Evolutionary conservation across 2,329 filamentous ascomycete genomes (phyloP).

Genomic region (Cercospora nicotianae): DNA sequence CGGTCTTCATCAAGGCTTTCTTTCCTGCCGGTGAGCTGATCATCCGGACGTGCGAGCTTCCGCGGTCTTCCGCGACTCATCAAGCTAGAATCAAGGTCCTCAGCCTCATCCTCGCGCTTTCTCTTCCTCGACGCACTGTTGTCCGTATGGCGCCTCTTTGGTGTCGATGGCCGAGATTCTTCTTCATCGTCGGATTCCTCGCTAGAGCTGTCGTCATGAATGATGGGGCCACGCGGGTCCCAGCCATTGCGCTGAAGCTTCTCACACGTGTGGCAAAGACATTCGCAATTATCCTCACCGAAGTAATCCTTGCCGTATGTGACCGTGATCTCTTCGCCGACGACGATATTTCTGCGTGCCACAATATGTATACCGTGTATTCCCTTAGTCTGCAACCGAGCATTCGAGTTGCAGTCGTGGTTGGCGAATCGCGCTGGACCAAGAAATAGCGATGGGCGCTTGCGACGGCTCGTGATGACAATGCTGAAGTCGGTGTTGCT

Average conservation of each 20-base stretch:
- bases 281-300: constrained; percentile 91
- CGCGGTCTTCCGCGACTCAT: constrained; percentile 24
- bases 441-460: constrained; percentile 87
- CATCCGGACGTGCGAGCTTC: constrained; percentile 25
- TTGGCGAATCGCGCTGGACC: constrained; percentile 96
- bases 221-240: constrained; percentile 52
- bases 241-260: constrained; percentile 75
- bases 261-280: constrained; percentile 87
- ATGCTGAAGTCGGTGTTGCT: constrained; percentile 95
- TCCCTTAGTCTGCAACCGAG: constrained; percentile 78
- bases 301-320: constrained; percentile 97
- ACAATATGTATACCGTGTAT: constrained; percentile 88
- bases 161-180: constrained; percentile 28
- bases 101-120: constrained; percentile 25
- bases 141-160: constrained; percentile 8
- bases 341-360: constrained; percentile 74
- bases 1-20: constrained; percentile 2
- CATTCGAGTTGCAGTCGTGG: constrained; percentile 94
- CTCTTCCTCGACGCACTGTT: constrained; percentile 21
- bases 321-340: constrained; percentile 94
- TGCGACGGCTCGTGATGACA: constrained; percentile 88
- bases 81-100: constrained; percentile 2
- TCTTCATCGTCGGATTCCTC: constrained; percentile 38
- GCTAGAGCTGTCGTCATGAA: constrained; percentile 38
- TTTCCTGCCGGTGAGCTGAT: constrained; percentile 9